phyloP scores from a whole-genome alignment of 257 asterid species.

The Knoxia roxburghii region DNA sequence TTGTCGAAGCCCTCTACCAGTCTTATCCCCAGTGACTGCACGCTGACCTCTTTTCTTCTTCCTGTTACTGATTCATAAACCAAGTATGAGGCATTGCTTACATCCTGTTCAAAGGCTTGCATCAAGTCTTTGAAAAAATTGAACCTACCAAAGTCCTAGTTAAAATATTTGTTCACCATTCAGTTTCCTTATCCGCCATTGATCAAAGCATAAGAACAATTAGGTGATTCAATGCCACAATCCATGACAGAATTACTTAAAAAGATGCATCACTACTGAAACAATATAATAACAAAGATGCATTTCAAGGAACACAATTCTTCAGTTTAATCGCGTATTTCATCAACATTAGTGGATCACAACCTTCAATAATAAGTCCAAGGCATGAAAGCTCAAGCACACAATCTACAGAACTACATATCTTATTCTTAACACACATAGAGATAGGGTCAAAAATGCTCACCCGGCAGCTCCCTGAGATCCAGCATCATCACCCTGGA shows the following conservation, averaged over 20 bases:
- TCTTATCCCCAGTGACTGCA: conserved; percentile 83
- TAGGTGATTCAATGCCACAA: background rate
- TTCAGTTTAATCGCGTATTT: background rate
- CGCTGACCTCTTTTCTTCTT: conserved; percentile 97
- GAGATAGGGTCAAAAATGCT: conserved; percentile 24
- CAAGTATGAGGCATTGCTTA: background rate
- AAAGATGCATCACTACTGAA: background rate
- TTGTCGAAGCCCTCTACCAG: conserved; percentile 97
- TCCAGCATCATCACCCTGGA: conserved; percentile 86
- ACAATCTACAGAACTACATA: background rate
- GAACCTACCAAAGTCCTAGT: background rate
- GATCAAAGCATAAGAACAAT: background rate
- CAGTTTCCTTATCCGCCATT: background rate
- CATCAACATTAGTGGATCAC: background rate
- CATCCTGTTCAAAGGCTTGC: background rate
- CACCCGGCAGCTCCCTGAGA: conserved; percentile 82
- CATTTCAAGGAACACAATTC: background rate
- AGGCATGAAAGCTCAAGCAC: conserved; percentile 7
- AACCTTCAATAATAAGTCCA: background rate
- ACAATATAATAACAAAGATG: background rate
- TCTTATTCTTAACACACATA: no score
- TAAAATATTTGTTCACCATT: background rate
- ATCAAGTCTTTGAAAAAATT: conserved; percentile 1
- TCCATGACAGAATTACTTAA: background rate
- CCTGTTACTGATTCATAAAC: conserved; percentile 42